phyloP scores from a whole-genome alignment of 1,139 yeast species.

The Saccharomyces hybrid region DNA sequence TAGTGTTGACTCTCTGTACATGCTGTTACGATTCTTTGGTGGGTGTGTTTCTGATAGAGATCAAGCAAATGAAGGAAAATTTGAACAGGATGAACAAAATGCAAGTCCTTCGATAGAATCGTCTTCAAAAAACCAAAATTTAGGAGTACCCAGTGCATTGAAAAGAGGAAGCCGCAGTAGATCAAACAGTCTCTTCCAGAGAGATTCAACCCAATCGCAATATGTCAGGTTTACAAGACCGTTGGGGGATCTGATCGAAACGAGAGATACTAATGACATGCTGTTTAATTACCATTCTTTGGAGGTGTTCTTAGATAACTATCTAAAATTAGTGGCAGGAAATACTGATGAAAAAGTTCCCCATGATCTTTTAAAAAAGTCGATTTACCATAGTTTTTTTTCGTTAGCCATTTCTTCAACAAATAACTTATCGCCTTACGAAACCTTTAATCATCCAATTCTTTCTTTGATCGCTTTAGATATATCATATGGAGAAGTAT shows the following conservation, averaged over 20 bases:
- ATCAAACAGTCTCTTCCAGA: slow-evolving; percentile 28
- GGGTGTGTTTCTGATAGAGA: slow-evolving; percentile 32
- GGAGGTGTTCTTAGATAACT: slow-evolving; percentile 31
- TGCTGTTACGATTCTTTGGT: slow-evolving; percentile 28
- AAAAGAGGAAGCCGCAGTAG: slow-evolving; percentile 8
- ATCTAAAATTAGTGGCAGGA: slow-evolving; percentile 31
- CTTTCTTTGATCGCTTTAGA: slow-evolving; percentile 63
- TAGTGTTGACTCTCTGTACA: slow-evolving; percentile 27
- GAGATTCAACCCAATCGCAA: slow-evolving; percentile 29
- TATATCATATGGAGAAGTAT: slow-evolving; percentile 26
- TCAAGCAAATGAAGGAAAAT: slow-evolving; percentile 24
- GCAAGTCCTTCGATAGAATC: neutral
- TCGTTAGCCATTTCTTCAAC: slow-evolving; percentile 53
- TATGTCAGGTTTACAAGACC: slow-evolving; percentile 44
- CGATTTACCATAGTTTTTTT: slow-evolving; percentile 54
- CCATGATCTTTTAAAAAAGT: slow-evolving; percentile 32
- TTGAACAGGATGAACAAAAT: neutral
- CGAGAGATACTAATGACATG: slow-evolving; percentile 22
- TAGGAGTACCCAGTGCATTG: neutral
- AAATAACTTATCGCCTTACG: slow-evolving; percentile 66
- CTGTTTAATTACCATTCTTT: slow-evolving; percentile 31
- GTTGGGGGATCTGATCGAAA: slow-evolving; percentile 33
- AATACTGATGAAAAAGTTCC: slow-evolving; percentile 23
- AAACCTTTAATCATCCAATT: slow-evolving; percentile 85
- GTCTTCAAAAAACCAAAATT: neutral